A percentile compares a stretch with the other conserved stretches of the same genome.
These are phyloP conservation scores for Penstemon davidsonii DNA, from an alignment of 257 asterid genomes.

Conservation along the genomic window DNA sequence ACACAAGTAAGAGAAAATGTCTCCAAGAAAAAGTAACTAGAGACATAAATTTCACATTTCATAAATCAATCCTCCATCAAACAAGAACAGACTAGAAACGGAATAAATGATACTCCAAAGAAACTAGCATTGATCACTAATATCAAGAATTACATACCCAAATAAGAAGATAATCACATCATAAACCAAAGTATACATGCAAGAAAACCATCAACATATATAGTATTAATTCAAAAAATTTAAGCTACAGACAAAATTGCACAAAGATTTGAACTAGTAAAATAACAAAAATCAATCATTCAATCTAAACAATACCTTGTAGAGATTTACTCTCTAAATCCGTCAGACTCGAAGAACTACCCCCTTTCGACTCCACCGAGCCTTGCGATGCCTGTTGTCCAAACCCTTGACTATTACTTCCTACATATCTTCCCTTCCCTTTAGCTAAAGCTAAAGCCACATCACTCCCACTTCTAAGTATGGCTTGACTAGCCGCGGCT, in stretches of 20 bases:
- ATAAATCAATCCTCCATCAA: slow-evolving; percentile 17
- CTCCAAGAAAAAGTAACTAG: not conserved
- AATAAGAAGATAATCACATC: not conserved
- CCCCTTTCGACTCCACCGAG: slow-evolving; percentile 72
- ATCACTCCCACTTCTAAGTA: slow-evolving; percentile 42
- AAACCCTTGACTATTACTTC: slow-evolving; percentile 37
- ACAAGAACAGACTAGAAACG: not conserved
- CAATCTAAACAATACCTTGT: slow-evolving; percentile 49
- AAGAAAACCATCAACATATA: not conserved
- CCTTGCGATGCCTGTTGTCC: slow-evolving; percentile 49
- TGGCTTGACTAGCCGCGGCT: slow-evolving; percentile 31
- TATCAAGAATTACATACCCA: not conserved
- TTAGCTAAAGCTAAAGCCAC: slow-evolving; percentile 35
- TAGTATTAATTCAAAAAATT: not conserved
- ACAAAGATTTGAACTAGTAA: not conserved
- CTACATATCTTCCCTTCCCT: slow-evolving; percentile 49
- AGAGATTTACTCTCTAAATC: slow-evolving; percentile 66
- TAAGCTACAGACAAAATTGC: not conserved
- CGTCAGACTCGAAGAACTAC: slow-evolving; percentile 61
- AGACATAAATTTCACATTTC: not conserved
- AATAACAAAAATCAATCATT: not conserved
- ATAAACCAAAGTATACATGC: not conserved
- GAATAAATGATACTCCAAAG: not conserved
- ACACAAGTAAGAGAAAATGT: slow-evolving; percentile 20
- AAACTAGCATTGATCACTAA: slow-evolving; percentile 12